A percentile compares a stretch with the other conserved stretches of the same genome.
Conservation (phyloP, 305 asterid species). For the Stenogyne calaminthoides region DNA sequence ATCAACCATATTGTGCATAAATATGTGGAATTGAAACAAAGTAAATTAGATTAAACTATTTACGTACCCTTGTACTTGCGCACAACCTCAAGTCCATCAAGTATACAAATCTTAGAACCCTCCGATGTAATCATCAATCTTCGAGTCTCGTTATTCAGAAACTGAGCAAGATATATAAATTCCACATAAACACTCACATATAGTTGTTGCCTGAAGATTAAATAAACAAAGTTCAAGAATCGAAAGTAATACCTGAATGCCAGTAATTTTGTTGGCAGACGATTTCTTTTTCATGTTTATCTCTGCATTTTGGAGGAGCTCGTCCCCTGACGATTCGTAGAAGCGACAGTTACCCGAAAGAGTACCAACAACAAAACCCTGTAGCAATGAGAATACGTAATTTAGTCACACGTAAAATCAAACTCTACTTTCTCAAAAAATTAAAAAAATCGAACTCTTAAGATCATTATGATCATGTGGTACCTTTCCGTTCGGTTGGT, state of each 20-base stretch:
- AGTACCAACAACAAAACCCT: slow-evolving; percentile 78
- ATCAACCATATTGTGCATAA: too few species aligned
- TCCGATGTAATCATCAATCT: slow-evolving; percentile 79
- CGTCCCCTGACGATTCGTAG: slow-evolving; percentile 56
- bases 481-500: slow-evolving; percentile 82
- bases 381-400: slow-evolving; percentile 23
- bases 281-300: slow-evolving; percentile 61
- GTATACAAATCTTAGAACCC: slow-evolving; percentile 77
- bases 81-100: slow-evolving; percentile 75
- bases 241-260: slow-evolving; percentile 72
- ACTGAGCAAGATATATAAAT: slow-evolving; percentile 42
- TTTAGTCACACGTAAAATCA: background rate
- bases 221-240: background rate
- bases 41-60: background rate
- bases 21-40: background rate
- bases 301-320: slow-evolving; percentile 49
- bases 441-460: background rate
- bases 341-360: slow-evolving; percentile 73
- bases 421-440: background rate
- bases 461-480: background rate
- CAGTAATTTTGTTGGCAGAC: slow-evolving; percentile 60
- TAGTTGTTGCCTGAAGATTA: background rate
- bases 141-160: slow-evolving; percentile 47
- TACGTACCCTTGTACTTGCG: slow-evolving; percentile 70
- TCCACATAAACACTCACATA: slow-evolving; percentile 28